Evolutionary conservation across 2,329 filamentous ascomycete species (phyloP), one percentile per base, ranked within the genome.

Genomic region (Pseudocercospora musae): DNA sequence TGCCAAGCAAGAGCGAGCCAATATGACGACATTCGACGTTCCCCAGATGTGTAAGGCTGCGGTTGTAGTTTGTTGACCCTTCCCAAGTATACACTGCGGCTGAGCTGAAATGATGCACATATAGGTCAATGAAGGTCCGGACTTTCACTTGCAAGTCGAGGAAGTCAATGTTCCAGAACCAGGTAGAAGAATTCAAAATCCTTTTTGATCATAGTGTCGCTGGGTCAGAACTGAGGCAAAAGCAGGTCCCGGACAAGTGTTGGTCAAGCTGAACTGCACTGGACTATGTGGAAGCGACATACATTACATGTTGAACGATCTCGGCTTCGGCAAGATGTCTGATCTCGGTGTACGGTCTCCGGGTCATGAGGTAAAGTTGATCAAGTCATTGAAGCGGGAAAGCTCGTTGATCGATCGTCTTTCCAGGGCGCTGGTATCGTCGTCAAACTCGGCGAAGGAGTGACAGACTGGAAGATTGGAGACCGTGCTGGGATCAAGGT

Each of bases 231-330:
- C 29, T 54, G 15, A 18, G 21, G 40, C 7, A 21, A 29, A 18
- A 20, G n/a, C 56, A 58, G 62, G 62, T 42, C 65, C 82, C 80
- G 77, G 84, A 56, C 83, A 87, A 62, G 73, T 86, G 31, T 78
- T 87, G 15, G 77, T 87, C 70, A 81, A 80, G 62, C 77, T 87
- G 60, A 86, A 85, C 61, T 77, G 78, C 18, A 87, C 84, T 1
- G 84, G 46, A 50, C 78, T 87, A 60, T 87, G 84, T 74, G 79
- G 81, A 57, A 80, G 78, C 25, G 85, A 87, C 67, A 72, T 65
- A 25, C 84, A 86, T 70, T 82, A 81, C 72, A 85, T 85, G 81
- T 64, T 81, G 55, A 79, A 80, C 58, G 84, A 87, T 68, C 78
- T 82, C 71, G 79, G 76, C 0, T 29, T 37, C 48, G 49, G 50